Base-by-base conservation (phyloP, 2,329 filamentous ascomycete species). In the Metarhizium humberi region DNA sequence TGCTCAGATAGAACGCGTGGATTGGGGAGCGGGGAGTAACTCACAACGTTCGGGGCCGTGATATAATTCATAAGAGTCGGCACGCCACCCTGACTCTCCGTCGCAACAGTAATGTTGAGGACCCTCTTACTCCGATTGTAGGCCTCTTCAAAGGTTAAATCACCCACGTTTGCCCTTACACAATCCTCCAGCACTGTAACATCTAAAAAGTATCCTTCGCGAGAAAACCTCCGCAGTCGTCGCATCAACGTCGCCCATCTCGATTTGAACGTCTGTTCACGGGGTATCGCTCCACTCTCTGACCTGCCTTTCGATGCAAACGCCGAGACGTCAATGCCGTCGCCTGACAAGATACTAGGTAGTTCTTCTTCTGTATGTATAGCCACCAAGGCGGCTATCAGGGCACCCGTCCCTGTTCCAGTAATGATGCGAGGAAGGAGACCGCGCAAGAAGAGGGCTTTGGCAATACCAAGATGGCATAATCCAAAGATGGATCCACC, bases 91-190 rank as follows among this genome's bases (percentile, higher is more conserved):
- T 85, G 82, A 6, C 82, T 84, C 25, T 84, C 84, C 1, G 87
- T 89, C 0, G 88, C 88, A 25, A 96, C 86, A 0, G 91, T 96
- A 60, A 97, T 96, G 67, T 96, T 96, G 62, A 97, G 75, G 3
- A 95, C 85, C 52, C 90, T 79, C 66, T 94, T 94, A 43, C 90
- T 96, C 58, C 84, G 83, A 52, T 85, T 81, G 65, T 92, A 96
- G 0, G 92, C 92, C 72, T 96, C 92, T 69, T 95, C 90, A 65
- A 97, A 97, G 0, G 92, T 96, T 58, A 95, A 68, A 63, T 96
- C 88, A 10, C 91, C 92, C 14, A 96, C 85, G 61, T 96, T 95
- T 14, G 86, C 84, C 56, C 87, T 81, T 14, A 96, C 87, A 61
- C 90, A 92, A 56, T 92, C 83, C 66, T 95, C 90, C 49, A 97